Conservation (phyloP, 2,329 filamentous ascomycete genomes). For the Zopfia rhizophila region DNA sequence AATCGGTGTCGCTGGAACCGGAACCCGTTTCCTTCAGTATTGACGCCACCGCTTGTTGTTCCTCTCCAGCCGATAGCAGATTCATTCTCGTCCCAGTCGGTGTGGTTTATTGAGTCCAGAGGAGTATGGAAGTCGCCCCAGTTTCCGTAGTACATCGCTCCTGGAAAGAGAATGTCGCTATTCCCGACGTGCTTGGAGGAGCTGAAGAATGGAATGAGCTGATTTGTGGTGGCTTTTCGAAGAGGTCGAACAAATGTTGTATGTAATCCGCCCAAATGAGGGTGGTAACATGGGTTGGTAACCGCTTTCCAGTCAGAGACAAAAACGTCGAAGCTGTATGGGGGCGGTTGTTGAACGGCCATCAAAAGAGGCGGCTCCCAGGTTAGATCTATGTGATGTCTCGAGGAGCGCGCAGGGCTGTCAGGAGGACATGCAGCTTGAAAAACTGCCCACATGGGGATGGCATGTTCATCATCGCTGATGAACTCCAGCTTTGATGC, state of each 20-base stretch:
- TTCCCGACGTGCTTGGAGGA: constrained; percentile 60
- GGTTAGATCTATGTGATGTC: constrained; percentile 46
- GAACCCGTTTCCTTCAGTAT: constrained; percentile 68
- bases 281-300: constrained; percentile 56
- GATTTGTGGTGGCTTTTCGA: constrained; percentile 51
- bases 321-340: constrained; percentile 51
- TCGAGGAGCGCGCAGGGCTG: constrained; percentile 43
- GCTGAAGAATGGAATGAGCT: constrained; percentile 59
- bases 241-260: constrained; percentile 59
- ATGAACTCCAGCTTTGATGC: constrained; percentile 25
- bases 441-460: constrained; percentile 52
- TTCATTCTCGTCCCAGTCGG: constrained; percentile 54
- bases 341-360: constrained; percentile 31
- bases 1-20: constrained; percentile 80
- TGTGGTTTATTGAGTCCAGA: constrained; percentile 49
- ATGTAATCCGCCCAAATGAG: constrained; percentile 55
- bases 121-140: constrained; percentile 53
- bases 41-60: constrained; percentile 56
- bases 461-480: constrained; percentile 25
- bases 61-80: constrained; percentile 58
- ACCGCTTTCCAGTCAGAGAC: constrained; percentile 56
- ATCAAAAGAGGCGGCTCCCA: constrained; percentile 41
- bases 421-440: constrained; percentile 51
- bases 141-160: constrained; percentile 59
- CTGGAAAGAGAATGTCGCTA: constrained; percentile 61